phyloP scores from a whole-genome alignment of 2,329 filamentous ascomycete genomes.

The Aureobasidium sp. region DNA sequence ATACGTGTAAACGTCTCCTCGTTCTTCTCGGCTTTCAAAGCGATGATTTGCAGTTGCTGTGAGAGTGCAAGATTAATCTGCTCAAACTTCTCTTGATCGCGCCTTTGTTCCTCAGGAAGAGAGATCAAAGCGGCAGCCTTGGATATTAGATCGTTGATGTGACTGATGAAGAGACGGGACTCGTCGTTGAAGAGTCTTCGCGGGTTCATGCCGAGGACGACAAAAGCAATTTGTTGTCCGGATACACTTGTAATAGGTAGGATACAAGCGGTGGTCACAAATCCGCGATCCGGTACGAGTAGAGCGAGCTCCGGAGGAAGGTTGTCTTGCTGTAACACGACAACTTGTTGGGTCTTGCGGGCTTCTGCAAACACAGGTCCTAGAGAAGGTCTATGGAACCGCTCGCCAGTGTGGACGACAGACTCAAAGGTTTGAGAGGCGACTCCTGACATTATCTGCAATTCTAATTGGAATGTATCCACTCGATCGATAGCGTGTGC shows the following conservation, averaged over 20 bases:
- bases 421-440: background rate
- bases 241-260: slow-evolving; percentile 20
- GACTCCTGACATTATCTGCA: slow-evolving; percentile 16
- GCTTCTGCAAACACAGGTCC: slow-evolving; percentile 10
- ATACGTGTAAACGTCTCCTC: slow-evolving; percentile 34
- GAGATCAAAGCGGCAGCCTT: slow-evolving; percentile 32
- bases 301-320: slow-evolving; percentile 11
- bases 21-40: slow-evolving; percentile 26
- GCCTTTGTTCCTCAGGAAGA: slow-evolving; percentile 8
- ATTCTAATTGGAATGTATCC: slow-evolving; percentile 1
- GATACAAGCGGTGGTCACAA: slow-evolving; percentile 12
- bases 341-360: slow-evolving; percentile 7
- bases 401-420: slow-evolving; percentile 12
- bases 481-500: background rate
- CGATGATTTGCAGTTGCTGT: slow-evolving; percentile 25
- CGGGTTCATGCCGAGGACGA: slow-evolving; percentile 33
- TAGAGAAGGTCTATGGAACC: background rate
- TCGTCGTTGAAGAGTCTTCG: slow-evolving; percentile 29
- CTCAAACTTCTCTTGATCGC: slow-evolving; percentile 26
- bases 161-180: slow-evolving; percentile 30
- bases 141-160: slow-evolving; percentile 28
- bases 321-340: slow-evolving; percentile 4
- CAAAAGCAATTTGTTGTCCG: slow-evolving; percentile 29
- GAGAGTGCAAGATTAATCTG: slow-evolving; percentile 30
- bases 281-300: background rate